A percentile compares a stretch with the other conserved stretches of the same genome.
Conservation (phyloP, 805 yeast genomes). For the Crinitomyces ghanaensis region DNA sequence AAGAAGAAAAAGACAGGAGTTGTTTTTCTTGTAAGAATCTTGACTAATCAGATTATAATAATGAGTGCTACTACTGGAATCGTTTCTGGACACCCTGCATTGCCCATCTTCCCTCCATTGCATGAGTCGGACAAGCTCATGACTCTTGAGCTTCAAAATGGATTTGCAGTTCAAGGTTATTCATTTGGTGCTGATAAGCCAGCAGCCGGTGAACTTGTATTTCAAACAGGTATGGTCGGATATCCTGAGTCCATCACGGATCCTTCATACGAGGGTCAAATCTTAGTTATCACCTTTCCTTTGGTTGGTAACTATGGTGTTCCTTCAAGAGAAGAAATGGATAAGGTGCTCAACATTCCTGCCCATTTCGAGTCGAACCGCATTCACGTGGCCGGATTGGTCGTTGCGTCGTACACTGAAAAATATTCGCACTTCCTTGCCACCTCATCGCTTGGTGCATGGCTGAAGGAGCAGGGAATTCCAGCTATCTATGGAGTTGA, state of each 20-base stretch:
- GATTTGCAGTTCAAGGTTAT: constrained; percentile 80
- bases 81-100: constrained; percentile 31
- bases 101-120: constrained; percentile 87
- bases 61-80: too few species aligned
- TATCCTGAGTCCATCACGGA: constrained; percentile 97
- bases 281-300: constrained; percentile 90
- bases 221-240: constrained; percentile 99
- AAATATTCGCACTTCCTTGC: constrained; percentile 92
- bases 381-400: constrained; percentile 93
- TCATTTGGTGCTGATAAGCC: constrained; percentile 90
- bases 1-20: not conserved
- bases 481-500: constrained; percentile 98
- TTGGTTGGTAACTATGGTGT: constrained; percentile 98
- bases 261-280: constrained; percentile 97
- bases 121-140: constrained; percentile 69
- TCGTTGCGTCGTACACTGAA: constrained; percentile 94
- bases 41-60: not conserved
- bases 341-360: constrained; percentile 70
- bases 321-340: constrained; percentile 72
- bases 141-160: constrained; percentile 83
- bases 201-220: constrained; percentile 93
- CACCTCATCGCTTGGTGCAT: constrained; percentile 76
- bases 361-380: constrained; percentile 85
- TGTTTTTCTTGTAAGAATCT: too few species aligned
- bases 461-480: constrained; percentile 84